phyloP scores from a whole-genome alignment of 2,329 filamentous ascomycete species.

The Diaporthe longicolla region DNA sequence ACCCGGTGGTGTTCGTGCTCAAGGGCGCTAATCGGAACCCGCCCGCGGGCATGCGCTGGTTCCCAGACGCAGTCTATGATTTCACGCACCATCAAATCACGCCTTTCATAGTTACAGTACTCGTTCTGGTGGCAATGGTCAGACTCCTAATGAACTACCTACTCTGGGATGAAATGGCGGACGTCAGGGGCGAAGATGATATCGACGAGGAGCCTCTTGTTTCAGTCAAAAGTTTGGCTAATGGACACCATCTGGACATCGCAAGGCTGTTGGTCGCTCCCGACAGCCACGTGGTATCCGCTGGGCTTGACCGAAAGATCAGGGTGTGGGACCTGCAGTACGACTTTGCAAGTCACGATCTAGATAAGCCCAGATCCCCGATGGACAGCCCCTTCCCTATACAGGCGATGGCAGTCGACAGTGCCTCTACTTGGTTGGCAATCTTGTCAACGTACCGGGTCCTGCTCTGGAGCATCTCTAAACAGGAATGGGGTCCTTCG shows the following conservation, averaged over 20 bases:
- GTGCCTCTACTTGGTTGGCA: slow-evolving; percentile 75
- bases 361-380: slow-evolving; percentile 55
- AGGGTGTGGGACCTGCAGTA: slow-evolving; percentile 75
- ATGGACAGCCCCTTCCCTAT: slow-evolving; percentile 69
- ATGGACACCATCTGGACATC: slow-evolving; percentile 79
- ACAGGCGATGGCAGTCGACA: slow-evolving; percentile 74
- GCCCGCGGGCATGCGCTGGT: slow-evolving; percentile 61
- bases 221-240: slow-evolving; percentile 71
- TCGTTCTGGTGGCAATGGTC: slow-evolving; percentile 75
- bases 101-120: slow-evolving; percentile 73
- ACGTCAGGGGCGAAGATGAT: slow-evolving; percentile 61
- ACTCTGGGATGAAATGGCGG: slow-evolving; percentile 73
- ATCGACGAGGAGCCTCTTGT: slow-evolving; percentile 66
- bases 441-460: slow-evolving; percentile 73
- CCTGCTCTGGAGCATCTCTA: slow-evolving; percentile 73
- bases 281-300: slow-evolving; percentile 76
- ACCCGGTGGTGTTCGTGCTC: slow-evolving; percentile 80
- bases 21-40: slow-evolving; percentile 77
- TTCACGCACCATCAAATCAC: slow-evolving; percentile 73
- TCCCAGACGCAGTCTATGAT: slow-evolving; percentile 75
- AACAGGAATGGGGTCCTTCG: slow-evolving; percentile 69
- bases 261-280: slow-evolving; percentile 73
- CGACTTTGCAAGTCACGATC: slow-evolving; percentile 58
- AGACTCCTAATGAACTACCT: slow-evolving; percentile 81
- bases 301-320: slow-evolving; percentile 78